Evolutionary conservation across 371 early-diverging fungal species (phyloP).

Genomic region (Basidiobolus meristosporus): DNA sequence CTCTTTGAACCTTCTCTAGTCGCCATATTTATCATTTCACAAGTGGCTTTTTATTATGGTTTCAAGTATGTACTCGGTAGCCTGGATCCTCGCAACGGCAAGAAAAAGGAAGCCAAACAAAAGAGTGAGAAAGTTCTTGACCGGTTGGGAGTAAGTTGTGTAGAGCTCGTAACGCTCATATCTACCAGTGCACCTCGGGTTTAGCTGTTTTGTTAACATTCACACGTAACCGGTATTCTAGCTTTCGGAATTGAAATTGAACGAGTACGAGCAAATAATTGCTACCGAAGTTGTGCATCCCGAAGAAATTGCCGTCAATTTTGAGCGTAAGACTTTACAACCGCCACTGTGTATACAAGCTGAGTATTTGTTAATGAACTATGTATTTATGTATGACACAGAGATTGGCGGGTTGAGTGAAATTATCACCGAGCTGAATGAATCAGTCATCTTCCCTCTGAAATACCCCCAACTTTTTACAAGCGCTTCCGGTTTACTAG

Average conservation of each 20-base stretch:
- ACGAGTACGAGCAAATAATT: constrained; percentile 85
- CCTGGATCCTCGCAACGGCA: constrained; percentile 52
- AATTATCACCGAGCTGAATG: constrained; percentile 75
- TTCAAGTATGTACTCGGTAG: constrained; percentile 56
- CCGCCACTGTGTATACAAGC: too few species aligned
- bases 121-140: constrained; percentile 47
- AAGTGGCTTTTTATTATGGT: constrained; percentile 69
- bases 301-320: constrained; percentile 72
- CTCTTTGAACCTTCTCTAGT: constrained; percentile 25
- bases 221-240: constrained; percentile 2
- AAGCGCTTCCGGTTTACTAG: constrained; percentile 65
- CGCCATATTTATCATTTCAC: constrained; percentile 56
- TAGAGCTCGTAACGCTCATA: not conserved
- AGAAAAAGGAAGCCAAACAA: constrained; percentile 48
- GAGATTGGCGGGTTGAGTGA: constrained; percentile 40
- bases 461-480: constrained; percentile 77
- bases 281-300: constrained; percentile 83
- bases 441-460: constrained; percentile 89
- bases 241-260: constrained; percentile 53
- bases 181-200: not conserved
- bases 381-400: not conserved
- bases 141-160: constrained; percentile 43
- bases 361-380: too few species aligned
- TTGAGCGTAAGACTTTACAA: constrained; percentile 50
- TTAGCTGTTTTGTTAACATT: not conserved